Evolutionary conservation across 2,329 filamentous ascomycete species (phyloP), one percentile per base, ranked within the genome.

Genomic region (Sporothrix mexicana): DNA sequence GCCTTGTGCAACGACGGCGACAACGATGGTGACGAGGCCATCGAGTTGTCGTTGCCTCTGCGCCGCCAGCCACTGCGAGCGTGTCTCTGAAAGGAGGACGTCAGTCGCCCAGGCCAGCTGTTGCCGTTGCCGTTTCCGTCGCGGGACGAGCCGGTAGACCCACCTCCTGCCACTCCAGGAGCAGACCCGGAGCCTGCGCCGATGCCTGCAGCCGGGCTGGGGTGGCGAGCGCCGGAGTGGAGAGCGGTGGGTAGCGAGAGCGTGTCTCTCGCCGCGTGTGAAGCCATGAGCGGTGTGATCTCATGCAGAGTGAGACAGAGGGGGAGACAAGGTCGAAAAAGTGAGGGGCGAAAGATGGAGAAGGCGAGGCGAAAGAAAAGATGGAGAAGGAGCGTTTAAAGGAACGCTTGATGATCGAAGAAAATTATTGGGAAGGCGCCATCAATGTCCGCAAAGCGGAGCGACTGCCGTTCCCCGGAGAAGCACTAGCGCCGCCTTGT

Each of bases 161-260:
- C 68, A 61, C 41, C 49, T 59, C 17, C 53, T n/a, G 10, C 13
- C n/a, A 25, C 41, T 41, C 51, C 57, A 36, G 43, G n/a, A 23
- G 13, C 23, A 25, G 69, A 23, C 43, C 69, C 69, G 57, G 45
- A 15, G 51, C 69, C 55, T 30, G 69, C 53, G 61, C 69, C 69
- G 43, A 45, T 9, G 51, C 69, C 49, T 23, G 67, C 51, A 57
- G 55, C 12, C 3, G 41, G 23, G 57, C 59, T 66, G 47, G 41
- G 36, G 25, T 47, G 51, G 68, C 68, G 15, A 13, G 55, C 8
- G 51, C 30, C 51, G 15, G 70, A 25, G 64, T 72, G 73, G 45
- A 74, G 70, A 17, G 62, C 70, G 23, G 55, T 59, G 5, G 73
- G 70, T 17, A 74, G 73, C 2, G 73, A 72, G 2, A 74, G 59